Percentiles rank a stretch among this genome's conserved stretches.
Conservation (phyloP, 257 asterid species). For the Solanum verrucosum region DNA sequence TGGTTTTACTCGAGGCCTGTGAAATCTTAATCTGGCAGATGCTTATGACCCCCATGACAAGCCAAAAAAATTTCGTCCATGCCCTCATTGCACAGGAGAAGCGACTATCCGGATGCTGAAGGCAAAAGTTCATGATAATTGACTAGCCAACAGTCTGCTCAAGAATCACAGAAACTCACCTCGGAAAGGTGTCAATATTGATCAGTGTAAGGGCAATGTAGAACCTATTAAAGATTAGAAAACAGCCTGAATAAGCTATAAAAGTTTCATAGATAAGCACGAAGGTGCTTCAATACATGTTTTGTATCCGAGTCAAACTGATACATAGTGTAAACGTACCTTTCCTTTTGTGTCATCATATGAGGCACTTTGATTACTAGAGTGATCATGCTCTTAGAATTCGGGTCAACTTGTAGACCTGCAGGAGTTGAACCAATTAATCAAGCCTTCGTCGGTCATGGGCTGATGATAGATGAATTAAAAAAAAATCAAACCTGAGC, state of each 20-base stretch:
- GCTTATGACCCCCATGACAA: not conserved
- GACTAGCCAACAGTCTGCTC: not conserved
- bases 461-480: not conserved
- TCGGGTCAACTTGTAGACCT: constrained; percentile 64
- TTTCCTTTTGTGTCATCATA: not conserved
- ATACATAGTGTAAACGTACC: not conserved
- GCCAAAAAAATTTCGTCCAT: not conserved
- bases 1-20: not conserved
- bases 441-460: not conserved
- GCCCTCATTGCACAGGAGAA: not conserved
- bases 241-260: not conserved
- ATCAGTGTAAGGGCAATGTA: not conserved
- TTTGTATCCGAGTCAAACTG: not conserved
- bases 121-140: not conserved
- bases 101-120: not conserved
- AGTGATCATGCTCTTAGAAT: constrained; percentile 40
- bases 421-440: constrained; percentile 6
- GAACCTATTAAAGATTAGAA: not conserved
- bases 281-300: not conserved
- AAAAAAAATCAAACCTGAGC: constrained; percentile 57
- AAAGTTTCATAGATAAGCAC: not conserved
- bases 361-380: not conserved
- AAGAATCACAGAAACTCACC: not conserved
- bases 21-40: not conserved
- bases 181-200: not conserved